These are phyloP conservation scores for Plasmodium relictum DNA, from an alignment of 169 alveolate genomes.

Conservation along the genomic window DNA sequence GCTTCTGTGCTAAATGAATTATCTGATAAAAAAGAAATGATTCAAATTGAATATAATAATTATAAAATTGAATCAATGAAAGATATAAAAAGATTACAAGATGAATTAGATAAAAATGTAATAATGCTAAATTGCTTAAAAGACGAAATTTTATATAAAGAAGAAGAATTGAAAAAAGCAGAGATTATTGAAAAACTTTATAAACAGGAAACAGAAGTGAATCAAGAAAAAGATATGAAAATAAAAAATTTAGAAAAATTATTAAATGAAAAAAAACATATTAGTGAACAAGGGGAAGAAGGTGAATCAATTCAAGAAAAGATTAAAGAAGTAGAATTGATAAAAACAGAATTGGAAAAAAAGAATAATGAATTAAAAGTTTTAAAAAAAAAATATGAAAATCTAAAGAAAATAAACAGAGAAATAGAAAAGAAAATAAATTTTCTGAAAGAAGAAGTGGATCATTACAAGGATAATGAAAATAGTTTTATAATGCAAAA, in stretches of 20 bases:
- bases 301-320: not conserved
- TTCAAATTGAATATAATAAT: conserved; percentile 40
- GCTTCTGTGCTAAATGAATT: conserved; percentile 35
- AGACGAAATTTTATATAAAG: conserved; percentile 74
- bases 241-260: conserved; percentile 39
- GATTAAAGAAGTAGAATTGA: conserved; percentile 16
- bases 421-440: conserved; percentile 66
- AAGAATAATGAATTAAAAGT: conserved; percentile 41
- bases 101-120: conserved; percentile 74
- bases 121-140: conserved; percentile 63
- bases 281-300: not conserved
- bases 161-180: conserved; percentile 73
- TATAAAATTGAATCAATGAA: conserved; percentile 71
- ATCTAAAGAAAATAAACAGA: conserved; percentile 49
- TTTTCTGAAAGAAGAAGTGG: conserved; percentile 69
- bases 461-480: conserved; percentile 76
- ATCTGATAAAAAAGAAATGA: conserved; percentile 42
- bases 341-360: conserved; percentile 18
- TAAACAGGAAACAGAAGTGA: conserved; percentile 50
- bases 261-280: conserved; percentile 23
- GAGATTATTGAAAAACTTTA: conserved; percentile 63
- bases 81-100: conserved; percentile 75
- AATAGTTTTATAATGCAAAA: conserved; percentile 76
- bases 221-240: conserved; percentile 69
- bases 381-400: conserved; percentile 59